phyloP scores from a whole-genome alignment of 495 filamentous ascomycete species.

The Penicillium roqueforti region DNA sequence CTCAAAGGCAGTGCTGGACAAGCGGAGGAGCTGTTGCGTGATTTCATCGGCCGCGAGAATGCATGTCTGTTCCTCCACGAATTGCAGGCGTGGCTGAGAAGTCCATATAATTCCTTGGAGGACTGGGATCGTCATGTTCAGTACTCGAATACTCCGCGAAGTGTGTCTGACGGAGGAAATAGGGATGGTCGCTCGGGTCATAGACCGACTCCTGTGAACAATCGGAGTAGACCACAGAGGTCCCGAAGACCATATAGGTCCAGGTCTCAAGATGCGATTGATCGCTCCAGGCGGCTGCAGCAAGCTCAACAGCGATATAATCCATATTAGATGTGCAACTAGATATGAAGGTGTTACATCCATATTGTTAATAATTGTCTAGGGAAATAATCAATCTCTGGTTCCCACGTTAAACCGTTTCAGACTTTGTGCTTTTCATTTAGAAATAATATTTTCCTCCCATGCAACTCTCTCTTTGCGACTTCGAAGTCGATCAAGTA shows the following conservation, averaged over 20 bases:
- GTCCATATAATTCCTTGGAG: slow-evolving; percentile 62
- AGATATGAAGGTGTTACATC: background rate
- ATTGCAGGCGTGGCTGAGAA: slow-evolving; percentile 73
- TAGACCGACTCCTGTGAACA: slow-evolving; percentile 16
- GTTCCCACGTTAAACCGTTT: too few species aligned
- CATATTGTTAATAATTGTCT: background rate
- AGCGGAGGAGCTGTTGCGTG: slow-evolving; percentile 81
- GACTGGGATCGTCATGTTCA: slow-evolving; percentile 83
- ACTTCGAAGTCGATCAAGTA: too few species aligned
- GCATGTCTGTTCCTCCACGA: slow-evolving; percentile 82
- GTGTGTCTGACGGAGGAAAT: background rate
- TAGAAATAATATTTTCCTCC: background rate
- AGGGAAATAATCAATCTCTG: background rate
- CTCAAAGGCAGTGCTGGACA: slow-evolving; percentile 80
- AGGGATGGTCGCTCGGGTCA: slow-evolving; percentile 4
- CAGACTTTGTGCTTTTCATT: background rate
- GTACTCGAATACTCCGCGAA: slow-evolving; percentile 44
- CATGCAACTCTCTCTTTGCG: too few species aligned
- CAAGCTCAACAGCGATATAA: slow-evolving; percentile 36
- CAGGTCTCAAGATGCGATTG: slow-evolving; percentile 18
- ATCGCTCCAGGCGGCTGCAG: slow-evolving; percentile 27
- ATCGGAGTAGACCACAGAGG: slow-evolving; percentile 6
- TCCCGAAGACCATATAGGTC: slow-evolving; percentile 6
- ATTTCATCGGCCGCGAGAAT: slow-evolving; percentile 78
- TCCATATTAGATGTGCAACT: slow-evolving; percentile 29